Base-by-base conservation (phyloP, 2,329 filamentous ascomycete genomes). In the Aspergillus pseudotamarii region DNA sequence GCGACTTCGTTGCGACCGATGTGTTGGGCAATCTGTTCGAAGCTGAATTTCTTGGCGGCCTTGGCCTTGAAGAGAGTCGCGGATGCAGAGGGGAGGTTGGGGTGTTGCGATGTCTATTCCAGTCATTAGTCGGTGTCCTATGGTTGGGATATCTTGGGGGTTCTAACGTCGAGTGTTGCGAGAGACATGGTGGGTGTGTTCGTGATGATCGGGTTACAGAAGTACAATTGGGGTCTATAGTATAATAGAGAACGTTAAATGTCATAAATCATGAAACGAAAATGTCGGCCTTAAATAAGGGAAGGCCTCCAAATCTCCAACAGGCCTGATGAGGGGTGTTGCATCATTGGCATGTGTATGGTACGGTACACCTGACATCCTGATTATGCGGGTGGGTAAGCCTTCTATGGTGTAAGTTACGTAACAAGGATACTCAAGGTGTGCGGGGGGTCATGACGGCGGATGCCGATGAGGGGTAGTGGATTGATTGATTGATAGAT, bases 1-100 rank as follows among this genome's bases (percentile, higher is more conserved):
- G 92, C 92, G 48, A 97, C 91, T 80, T 97, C 91, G 73, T 90
- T 88, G 67, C 93, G 91, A 66, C 88, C 89, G 60, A 97, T 84
- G 34, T 88, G 83, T 68, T 88, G 80, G 58, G 88, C 92, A 72
- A 97, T 93, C 50, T 86, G 81, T 75, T 93, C 91, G 75, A 97
- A 97, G 72, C 85, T 91, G 41, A 96, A 85, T 68, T 88, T 85
- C 79, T 91, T 90, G 61, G 80, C 76, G 56, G 92, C 89, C 80
- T 97, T 97, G 68, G 91, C 92, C 41, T 88, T 84, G 80, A 96
- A 96, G 66, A 97, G 90, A 6, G 88, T 87, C 66, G 86, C 83
- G 12, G 91, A 89, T 69, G 91, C 89, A 26, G 84, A 77, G 3
- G 93, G 92, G 48, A 96, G 89, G 69, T 88, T 85, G 66, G 87